Conservation (phyloP, 306 rosid species). For the Lathyrus oleraceus region DNA sequence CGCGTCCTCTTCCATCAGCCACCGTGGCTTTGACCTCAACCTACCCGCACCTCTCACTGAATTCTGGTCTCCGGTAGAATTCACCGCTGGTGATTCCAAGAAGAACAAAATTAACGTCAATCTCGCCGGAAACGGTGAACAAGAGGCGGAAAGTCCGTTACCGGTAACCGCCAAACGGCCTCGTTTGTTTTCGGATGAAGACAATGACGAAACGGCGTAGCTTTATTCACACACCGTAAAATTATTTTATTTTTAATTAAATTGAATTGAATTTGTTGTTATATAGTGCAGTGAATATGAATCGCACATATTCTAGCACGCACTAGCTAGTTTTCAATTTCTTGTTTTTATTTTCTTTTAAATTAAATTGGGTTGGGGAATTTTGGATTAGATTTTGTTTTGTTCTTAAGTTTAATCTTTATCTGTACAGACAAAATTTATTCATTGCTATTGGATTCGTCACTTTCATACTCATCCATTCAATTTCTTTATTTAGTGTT, state of each 20-base stretch:
- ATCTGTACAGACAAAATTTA: constrained; percentile 60
- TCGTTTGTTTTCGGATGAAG: constrained; percentile 42
- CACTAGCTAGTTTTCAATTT: constrained; percentile 26
- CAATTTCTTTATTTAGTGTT: constrained; percentile 16
- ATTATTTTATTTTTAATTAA: background rate
- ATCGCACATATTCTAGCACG: constrained; percentile 19
- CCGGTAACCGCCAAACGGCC: constrained; percentile 61
- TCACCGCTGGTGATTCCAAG: constrained; percentile 16
- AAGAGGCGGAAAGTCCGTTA: constrained; percentile 88
- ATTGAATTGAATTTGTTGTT: constrained; percentile 22
- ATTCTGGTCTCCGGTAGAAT: constrained; percentile 43
- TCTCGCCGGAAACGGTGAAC: constrained; percentile 39
- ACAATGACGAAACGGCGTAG: constrained; percentile 25
- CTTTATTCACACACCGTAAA: background rate
- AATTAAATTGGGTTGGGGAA: constrained; percentile 9
- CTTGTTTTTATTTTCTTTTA: background rate
- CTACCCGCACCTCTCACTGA: constrained; percentile 74
- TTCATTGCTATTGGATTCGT: constrained; percentile 49
- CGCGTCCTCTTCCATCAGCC: constrained; percentile 53
- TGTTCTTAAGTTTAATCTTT: constrained; percentile 20
- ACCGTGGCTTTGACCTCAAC: constrained; percentile 73
- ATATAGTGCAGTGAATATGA: constrained; percentile 2
- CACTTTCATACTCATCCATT: constrained; percentile 24
- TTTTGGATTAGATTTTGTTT: constrained; percentile 35
- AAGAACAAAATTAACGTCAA: constrained; percentile 4